These are phyloP conservation scores for Hirschfeldia incana DNA, from an alignment of 345 rosid species.

Conservation along the genomic window DNA sequence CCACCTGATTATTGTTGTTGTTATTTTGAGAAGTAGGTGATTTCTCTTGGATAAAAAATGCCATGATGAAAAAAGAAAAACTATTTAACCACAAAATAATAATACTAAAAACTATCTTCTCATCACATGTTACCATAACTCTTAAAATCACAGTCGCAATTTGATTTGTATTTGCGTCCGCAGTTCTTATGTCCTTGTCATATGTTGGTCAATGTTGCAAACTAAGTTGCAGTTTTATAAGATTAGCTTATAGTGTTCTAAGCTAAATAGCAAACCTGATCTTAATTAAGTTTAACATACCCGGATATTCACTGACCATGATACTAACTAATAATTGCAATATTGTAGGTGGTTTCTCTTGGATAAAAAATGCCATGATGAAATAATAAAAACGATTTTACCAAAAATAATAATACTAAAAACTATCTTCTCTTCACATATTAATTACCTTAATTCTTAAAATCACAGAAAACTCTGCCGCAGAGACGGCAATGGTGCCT, in stretches of 20 bases:
- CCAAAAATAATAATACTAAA: no score
- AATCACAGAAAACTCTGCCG: slow-evolving; percentile 82
- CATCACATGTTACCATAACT: no score
- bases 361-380: no score
- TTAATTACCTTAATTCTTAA: no score
- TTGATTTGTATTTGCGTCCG: neutral
- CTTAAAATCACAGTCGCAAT: slow-evolving; percentile 42
- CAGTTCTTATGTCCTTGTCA: neutral
- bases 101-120: no score
- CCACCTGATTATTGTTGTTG: neutral
- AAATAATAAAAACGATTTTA: no score
- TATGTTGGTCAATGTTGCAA: neutral
- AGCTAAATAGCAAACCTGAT: neutral
- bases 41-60: no score
- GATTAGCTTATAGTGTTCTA: neutral
- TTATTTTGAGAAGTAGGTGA: neutral
- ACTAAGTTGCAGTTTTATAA: neutral
- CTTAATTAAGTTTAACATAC: neutral
- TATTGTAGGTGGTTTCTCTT: no score
- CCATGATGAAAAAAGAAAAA: no score
- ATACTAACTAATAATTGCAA: neutral
- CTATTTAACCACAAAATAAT: no score
- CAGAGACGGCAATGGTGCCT: slow-evolving; percentile 93
- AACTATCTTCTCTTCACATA: no score
- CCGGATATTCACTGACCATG: neutral